Evolutionary conservation across 805 yeast species (phyloP).

Genomic region (Pichia thaimueangensis): DNA sequence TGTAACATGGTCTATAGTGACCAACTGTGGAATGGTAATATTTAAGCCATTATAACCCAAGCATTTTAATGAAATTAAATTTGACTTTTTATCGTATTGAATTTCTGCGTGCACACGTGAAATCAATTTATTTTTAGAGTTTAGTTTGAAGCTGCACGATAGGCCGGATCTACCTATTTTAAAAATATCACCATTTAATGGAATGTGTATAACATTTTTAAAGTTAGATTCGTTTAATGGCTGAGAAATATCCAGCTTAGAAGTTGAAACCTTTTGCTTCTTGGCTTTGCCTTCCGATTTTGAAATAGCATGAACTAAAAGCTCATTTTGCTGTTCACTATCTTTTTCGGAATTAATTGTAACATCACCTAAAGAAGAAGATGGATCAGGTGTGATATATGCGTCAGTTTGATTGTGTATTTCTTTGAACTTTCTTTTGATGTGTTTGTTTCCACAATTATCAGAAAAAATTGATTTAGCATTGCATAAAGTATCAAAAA

Average conservation of each 20-base stretch:
- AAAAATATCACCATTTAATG: conserved; percentile 32
- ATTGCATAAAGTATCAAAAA: background rate
- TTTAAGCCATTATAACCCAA: conserved; percentile 78
- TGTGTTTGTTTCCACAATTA: background rate
- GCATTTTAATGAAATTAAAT: conserved; percentile 54
- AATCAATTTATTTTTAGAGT: conserved; percentile 46
- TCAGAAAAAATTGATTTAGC: background rate
- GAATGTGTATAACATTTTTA: conserved; percentile 28
- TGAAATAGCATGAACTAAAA: background rate
- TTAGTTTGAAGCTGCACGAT: conserved; percentile 45
- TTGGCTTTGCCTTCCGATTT: background rate
- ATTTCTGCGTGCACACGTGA: conserved; percentile 62
- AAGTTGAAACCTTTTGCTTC: background rate
- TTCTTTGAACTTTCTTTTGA: background rate
- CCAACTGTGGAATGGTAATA: conserved; percentile 50
- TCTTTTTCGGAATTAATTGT: conserved; percentile 11
- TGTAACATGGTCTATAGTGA: conserved; percentile 24
- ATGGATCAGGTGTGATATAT: conserved; percentile 72
- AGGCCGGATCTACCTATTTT: conserved; percentile 66
- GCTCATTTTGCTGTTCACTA: background rate
- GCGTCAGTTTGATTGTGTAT: conserved; percentile 15
- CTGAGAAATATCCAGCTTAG: conserved; percentile 6
- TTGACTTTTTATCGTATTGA: conserved; percentile 34
- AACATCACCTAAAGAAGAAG: conserved; percentile 41
- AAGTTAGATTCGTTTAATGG: conserved; percentile 10